Evolutionary conservation across 352 stramenopile genomes (phyloP).

Genomic region (Pythium dissimile): DNA sequence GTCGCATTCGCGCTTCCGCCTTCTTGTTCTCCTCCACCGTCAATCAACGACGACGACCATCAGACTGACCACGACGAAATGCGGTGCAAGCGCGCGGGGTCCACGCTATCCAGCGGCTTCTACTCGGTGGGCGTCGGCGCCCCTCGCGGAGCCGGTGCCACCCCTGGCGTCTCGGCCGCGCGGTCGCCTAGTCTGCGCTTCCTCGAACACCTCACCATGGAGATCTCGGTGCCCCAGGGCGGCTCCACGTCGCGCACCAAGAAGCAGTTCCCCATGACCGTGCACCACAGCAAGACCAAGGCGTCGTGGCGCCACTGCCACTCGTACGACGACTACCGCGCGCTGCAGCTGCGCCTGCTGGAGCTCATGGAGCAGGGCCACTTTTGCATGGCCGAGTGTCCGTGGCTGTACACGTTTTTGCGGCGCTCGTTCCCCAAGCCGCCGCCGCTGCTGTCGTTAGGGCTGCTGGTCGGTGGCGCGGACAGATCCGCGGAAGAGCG

Average conservation of each 20-base stretch:
- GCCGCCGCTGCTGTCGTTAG: slow-evolving; percentile 17
- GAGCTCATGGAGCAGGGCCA: slow-evolving; percentile 50
- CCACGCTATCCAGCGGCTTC: slow-evolving; percentile 7
- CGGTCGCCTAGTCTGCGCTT: slow-evolving; percentile 28
- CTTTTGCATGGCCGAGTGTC: slow-evolving; percentile 55
- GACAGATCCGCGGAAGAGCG: slow-evolving; percentile 10
- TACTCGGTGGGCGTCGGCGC: slow-evolving; percentile 17
- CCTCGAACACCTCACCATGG: slow-evolving; percentile 39
- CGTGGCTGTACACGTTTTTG: slow-evolving; percentile 60
- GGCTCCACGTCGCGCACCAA: slow-evolving; percentile 3
- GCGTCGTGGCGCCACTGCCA: slow-evolving; percentile 23
- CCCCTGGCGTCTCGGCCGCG: neutral
- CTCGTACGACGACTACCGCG: slow-evolving; percentile 43
- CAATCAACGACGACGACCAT: neutral
- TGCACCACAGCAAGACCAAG: slow-evolving; percentile 29
- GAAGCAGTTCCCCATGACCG: slow-evolving; percentile 26
- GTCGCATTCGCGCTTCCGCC: neutral
- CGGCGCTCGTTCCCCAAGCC: slow-evolving; percentile 60
- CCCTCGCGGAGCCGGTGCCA: neutral
- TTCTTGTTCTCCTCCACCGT: neutral
- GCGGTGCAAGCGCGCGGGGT: slow-evolving; percentile 1
- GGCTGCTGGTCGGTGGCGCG: slow-evolving; percentile 29
- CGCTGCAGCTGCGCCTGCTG: slow-evolving; percentile 45
- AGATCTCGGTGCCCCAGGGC: slow-evolving; percentile 2
- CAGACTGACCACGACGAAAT: neutral